Conservation (phyloP, 495 filamentous ascomycete genomes). For the Penicillium lividum region DNA sequence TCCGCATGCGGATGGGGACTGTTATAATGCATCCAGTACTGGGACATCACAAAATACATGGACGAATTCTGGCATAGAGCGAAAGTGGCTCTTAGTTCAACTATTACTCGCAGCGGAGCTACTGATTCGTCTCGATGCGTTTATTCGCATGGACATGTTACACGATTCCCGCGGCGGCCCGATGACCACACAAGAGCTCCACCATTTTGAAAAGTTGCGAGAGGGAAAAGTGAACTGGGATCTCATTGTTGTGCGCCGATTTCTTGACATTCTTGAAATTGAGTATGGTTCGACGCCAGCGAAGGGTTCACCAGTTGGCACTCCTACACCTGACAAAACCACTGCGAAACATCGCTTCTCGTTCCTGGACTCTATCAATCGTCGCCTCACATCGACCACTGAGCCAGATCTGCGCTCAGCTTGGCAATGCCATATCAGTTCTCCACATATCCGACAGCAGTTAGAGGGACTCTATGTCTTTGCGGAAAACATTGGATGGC, state of each 20-base stretch:
- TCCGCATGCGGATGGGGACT: conserved; percentile 54
- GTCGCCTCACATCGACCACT: conserved; percentile 19
- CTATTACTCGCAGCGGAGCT: conserved; percentile 77
- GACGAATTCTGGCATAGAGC: conserved; percentile 49
- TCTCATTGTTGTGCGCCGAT: conserved; percentile 69
- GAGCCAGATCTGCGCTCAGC: conserved; percentile 27
- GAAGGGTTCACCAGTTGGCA: conserved; percentile 1
- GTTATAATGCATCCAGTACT: conserved; percentile 41
- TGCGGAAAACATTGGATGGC: conserved; percentile 53
- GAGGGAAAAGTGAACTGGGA: conserved; percentile 78
- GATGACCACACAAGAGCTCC: conserved; percentile 59
- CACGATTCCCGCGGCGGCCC: conserved; percentile 48
- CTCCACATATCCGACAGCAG: conserved; percentile 43
- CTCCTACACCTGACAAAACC: conserved; percentile 25
- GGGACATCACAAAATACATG: conserved; percentile 33
- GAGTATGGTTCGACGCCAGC: conserved; percentile 24
- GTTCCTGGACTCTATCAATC: conserved; percentile 29
- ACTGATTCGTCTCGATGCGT: conserved; percentile 70
- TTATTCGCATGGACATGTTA: conserved; percentile 55
- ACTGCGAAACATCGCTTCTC: conserved; percentile 24
- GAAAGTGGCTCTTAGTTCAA: conserved; percentile 80
- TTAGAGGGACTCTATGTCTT: conserved; percentile 53
- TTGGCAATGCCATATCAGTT: conserved; percentile 42
- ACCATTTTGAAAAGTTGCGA: conserved; percentile 62
- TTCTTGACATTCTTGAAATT: conserved; percentile 69